A percentile compares a stretch with the other conserved stretches of the same genome.
Evolutionary conservation across 257 asterid species (phyloP).

Genomic region (Solanum virginianum): DNA sequence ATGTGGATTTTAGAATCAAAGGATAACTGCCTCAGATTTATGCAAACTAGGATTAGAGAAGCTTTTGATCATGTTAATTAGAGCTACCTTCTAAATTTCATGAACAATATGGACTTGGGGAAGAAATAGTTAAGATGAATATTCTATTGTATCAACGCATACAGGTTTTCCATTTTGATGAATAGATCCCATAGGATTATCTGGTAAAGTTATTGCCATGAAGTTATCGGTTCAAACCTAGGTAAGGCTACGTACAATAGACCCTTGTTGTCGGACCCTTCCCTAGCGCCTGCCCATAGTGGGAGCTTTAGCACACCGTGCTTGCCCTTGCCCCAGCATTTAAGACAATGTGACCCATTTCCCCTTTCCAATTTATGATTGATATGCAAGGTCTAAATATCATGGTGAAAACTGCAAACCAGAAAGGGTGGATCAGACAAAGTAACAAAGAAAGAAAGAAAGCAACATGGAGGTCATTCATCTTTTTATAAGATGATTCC

Average conservation of each 20-base stretch:
- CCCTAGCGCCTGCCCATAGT: no score
- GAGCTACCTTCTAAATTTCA: not conserved
- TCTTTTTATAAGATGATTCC: not conserved
- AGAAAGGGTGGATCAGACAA: not conserved
- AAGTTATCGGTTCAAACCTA: no score
- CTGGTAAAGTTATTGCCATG: no score
- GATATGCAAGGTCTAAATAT: not conserved
- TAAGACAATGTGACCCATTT: not conserved
- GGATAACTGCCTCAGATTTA: not conserved
- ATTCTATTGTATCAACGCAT: not conserved
- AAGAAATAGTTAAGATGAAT: not conserved
- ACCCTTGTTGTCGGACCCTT: no score
- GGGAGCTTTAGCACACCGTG: no score
- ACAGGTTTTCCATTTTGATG: not conserved
- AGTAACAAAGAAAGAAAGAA: not conserved
- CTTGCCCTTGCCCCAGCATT: no score
- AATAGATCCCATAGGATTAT: not conserved
- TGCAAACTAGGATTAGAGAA: not conserved
- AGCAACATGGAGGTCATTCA: not conserved
- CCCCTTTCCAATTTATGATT: not conserved
- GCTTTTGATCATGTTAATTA: not conserved
- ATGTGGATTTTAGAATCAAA: not conserved
- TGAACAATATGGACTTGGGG: not conserved
- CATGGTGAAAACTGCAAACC: not conserved
- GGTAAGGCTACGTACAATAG: no score